Conservation (phyloP, 1,284 basidiomycete genomes). For the Sanghuangporus sanghuang region DNA sequence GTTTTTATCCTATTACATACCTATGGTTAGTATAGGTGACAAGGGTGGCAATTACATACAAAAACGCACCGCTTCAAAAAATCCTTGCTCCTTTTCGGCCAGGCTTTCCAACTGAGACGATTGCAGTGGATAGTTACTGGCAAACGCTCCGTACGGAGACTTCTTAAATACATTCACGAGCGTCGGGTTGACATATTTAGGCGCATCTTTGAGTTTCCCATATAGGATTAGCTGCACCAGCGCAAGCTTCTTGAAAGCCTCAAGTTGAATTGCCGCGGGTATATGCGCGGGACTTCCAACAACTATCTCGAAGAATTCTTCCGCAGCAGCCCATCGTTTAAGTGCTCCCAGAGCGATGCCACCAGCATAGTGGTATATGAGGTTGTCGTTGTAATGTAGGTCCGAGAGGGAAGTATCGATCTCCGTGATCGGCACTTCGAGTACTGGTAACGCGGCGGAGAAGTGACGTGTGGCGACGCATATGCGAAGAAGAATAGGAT, state of each 20-base stretch:
- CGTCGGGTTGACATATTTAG: constrained; percentile 60
- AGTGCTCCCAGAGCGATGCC: constrained; percentile 58
- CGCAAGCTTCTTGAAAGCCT: constrained; percentile 78
- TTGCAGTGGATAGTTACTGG: constrained; percentile 56
- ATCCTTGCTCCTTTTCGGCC: constrained; percentile 46
- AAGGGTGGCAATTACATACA: constrained; percentile 5
- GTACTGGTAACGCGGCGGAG: constrained; percentile 49
- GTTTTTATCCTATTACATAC: constrained; percentile 55
- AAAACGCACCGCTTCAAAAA: constrained; percentile 45
- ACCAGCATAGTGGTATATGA: constrained; percentile 73
- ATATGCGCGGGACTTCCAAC: constrained; percentile 64
- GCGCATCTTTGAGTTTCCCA: constrained; percentile 56
- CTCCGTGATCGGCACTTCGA: constrained; percentile 51
- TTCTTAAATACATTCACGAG: constrained; percentile 57
- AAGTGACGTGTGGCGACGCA: constrained; percentile 48
- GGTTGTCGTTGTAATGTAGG: constrained; percentile 67
- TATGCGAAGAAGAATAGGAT: constrained; percentile 50
- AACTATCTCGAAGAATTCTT: constrained; percentile 73
- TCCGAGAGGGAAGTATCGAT: constrained; percentile 45
- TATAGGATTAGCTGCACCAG: constrained; percentile 71
- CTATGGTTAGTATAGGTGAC: constrained; percentile 10
- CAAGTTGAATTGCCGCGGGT: constrained; percentile 70
- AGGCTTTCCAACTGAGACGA: constrained; percentile 37
- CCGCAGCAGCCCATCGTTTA: constrained; percentile 58
- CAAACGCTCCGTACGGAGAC: constrained; percentile 56